Percentiles rank a stretch among this genome's conserved stretches.
Evolutionary conservation across 257 asterid genomes (phyloP).

Genomic region (Solanum chmielewskii): DNA sequence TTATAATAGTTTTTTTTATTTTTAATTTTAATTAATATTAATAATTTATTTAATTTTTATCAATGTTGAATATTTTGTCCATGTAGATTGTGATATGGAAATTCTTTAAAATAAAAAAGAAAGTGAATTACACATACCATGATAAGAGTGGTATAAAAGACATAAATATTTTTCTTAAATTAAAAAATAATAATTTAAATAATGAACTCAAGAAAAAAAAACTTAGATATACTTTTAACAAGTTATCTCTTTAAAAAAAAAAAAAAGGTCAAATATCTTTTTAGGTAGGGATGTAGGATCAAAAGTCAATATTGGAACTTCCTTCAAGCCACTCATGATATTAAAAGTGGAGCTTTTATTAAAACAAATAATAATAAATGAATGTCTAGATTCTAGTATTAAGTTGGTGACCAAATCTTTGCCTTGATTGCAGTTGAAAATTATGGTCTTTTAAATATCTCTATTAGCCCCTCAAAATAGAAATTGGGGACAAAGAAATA

Average conservation of each 20-base stretch:
- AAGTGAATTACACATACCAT: too few relatives aligned
- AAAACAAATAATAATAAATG: background rate
- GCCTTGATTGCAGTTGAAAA: background rate
- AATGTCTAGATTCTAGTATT: background rate
- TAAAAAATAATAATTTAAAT: too few relatives aligned
- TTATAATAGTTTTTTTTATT: too few relatives aligned
- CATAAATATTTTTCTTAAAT: accelerated
- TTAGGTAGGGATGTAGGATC: background rate
- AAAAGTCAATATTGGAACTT: background rate
- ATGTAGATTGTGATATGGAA: too few relatives aligned
- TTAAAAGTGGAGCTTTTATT: background rate
- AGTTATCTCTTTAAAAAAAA: too few relatives aligned
- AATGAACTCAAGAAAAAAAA: too few relatives aligned
- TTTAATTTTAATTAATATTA: too few relatives aligned
- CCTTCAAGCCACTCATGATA: background rate
- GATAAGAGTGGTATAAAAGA: too few relatives aligned
- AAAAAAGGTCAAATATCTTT: background rate
- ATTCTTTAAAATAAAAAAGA: too few relatives aligned
- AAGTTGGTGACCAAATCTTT: background rate
- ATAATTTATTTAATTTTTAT: too few relatives aligned
- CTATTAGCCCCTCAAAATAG: background rate
- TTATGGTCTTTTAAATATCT: background rate
- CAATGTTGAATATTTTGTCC: accelerated
- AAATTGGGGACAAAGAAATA: too few relatives aligned
- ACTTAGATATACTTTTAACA: too few relatives aligned